phyloP scores from a whole-genome alignment of 441 rosid species.

The Gossypium davidsonii region DNA sequence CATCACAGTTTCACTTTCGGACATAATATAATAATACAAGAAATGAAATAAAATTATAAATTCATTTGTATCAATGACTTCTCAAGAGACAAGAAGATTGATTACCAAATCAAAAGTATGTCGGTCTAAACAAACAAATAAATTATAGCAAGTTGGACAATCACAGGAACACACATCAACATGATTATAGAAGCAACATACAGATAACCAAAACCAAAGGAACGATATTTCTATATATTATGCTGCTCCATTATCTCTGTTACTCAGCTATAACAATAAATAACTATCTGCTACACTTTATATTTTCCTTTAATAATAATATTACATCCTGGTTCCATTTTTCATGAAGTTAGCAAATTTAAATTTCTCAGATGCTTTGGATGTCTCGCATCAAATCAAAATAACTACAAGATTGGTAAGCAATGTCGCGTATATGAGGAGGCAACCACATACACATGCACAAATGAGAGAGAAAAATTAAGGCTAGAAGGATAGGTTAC shows the following conservation, averaged over 20 bases:
- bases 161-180: background rate
- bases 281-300: background rate
- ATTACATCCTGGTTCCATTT: background rate
- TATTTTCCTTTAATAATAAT: background rate
- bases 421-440: background rate
- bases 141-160: background rate
- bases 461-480: background rate
- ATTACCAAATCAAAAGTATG: background rate
- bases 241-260: background rate
- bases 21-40: background rate
- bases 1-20: background rate
- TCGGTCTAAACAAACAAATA: background rate
- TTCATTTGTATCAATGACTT: background rate
- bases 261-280: background rate
- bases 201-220: background rate
- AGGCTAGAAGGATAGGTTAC: constrained; percentile 28
- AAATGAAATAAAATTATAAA: background rate
- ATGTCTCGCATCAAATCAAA: background rate
- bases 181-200: background rate
- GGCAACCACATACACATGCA: constrained; percentile 22
- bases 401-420: background rate
- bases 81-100: background rate
- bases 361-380: background rate
- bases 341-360: background rate
- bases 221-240: background rate